Evolutionary conservation across 805 yeast species (phyloP).

Genomic region (Candida methanosorbosa): DNA sequence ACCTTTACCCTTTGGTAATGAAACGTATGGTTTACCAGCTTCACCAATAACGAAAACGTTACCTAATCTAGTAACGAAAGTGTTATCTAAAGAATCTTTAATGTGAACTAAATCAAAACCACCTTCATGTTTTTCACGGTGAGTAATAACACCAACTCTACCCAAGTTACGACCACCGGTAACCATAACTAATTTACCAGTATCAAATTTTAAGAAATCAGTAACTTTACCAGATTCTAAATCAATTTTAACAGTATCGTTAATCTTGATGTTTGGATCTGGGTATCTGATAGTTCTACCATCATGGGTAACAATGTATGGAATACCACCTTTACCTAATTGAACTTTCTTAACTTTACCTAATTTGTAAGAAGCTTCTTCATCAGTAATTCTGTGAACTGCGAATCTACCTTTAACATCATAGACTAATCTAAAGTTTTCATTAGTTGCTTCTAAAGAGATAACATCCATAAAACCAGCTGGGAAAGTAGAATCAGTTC

Average conservation of each 20-base stretch:
- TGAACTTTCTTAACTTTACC: slow-evolving; percentile 98
- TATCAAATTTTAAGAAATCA: slow-evolving; percentile 84
- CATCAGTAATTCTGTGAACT: slow-evolving; percentile 98
- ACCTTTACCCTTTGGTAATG: slow-evolving; percentile 99
- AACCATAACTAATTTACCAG: slow-evolving; percentile 86
- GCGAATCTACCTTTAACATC: slow-evolving; percentile 99
- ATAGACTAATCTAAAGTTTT: slow-evolving; percentile 98
- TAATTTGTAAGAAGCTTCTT: slow-evolving; percentile 97
- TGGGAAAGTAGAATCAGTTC: slow-evolving; percentile 98
- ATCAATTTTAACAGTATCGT: slow-evolving; percentile 97
- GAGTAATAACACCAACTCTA: slow-evolving; percentile 91
- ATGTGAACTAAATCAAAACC: slow-evolving; percentile 97
- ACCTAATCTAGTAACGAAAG: slow-evolving; percentile 88
- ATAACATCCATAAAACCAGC: slow-evolving; percentile 99
- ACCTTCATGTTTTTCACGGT: slow-evolving; percentile 97
- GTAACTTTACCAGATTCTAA: slow-evolving; percentile 92
- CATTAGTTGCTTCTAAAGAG: slow-evolving; percentile 95
- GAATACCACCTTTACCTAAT: slow-evolving; percentile 97
- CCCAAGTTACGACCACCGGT: slow-evolving; percentile 99
- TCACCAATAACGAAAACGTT: slow-evolving; percentile 95
- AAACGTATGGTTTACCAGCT: slow-evolving; percentile 88
- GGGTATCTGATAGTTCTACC: slow-evolving; percentile 99
- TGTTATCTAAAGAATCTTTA: slow-evolving; percentile 91
- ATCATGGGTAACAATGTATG: slow-evolving; percentile 98
- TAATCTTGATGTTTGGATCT: slow-evolving; percentile 92